These are phyloP conservation scores for Torulaspora microellipsoides DNA, from an alignment of 805 yeast species.

Conservation along the genomic window DNA sequence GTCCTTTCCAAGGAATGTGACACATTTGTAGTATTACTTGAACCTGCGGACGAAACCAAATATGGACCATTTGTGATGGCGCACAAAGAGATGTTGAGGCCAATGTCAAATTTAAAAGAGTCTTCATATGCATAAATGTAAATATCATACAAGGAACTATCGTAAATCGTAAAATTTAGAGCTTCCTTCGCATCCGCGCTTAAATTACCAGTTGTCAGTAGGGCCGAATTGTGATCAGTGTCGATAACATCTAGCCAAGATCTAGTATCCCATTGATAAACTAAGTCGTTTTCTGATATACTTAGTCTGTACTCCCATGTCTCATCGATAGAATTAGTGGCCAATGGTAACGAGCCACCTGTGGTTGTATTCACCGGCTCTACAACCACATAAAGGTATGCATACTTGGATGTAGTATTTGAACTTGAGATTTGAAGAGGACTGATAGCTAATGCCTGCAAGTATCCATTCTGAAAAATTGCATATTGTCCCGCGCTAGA, in stretches of 20 bases:
- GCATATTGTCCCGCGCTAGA: conserved; percentile 12
- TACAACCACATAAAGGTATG: conserved; percentile 25
- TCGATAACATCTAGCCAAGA: conserved; percentile 58
- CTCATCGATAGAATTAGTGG: conserved; percentile 5
- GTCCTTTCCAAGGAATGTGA: conserved; percentile 12
- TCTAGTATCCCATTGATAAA: conserved; percentile 64
- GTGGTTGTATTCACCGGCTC: conserved; percentile 26
- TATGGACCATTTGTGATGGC: conserved; percentile 57
- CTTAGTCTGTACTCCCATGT: conserved; percentile 65
- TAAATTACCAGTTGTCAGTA: conserved; percentile 58
- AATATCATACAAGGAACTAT: conserved; percentile 34
- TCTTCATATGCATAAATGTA: conserved; percentile 46
- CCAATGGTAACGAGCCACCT: conserved; percentile 7
- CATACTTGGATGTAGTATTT: conserved; percentile 19
- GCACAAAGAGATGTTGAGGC: conserved; percentile 59
- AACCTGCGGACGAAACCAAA: conserved; percentile 28
- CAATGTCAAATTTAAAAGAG: conserved; percentile 31
- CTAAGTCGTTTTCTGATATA: conserved; percentile 55
- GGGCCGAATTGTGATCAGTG: conserved; percentile 62
- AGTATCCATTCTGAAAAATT: conserved; percentile 28
- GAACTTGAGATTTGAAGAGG: conserved; percentile 13
- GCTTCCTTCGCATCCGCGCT: conserved; percentile 21
- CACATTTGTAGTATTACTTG: conserved; percentile 3
- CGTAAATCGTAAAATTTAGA: conserved; percentile 22
- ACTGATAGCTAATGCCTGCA: conserved; percentile 28